phyloP scores from a whole-genome alignment of 2,329 filamentous ascomycete species.

The Didymella segeticola region DNA sequence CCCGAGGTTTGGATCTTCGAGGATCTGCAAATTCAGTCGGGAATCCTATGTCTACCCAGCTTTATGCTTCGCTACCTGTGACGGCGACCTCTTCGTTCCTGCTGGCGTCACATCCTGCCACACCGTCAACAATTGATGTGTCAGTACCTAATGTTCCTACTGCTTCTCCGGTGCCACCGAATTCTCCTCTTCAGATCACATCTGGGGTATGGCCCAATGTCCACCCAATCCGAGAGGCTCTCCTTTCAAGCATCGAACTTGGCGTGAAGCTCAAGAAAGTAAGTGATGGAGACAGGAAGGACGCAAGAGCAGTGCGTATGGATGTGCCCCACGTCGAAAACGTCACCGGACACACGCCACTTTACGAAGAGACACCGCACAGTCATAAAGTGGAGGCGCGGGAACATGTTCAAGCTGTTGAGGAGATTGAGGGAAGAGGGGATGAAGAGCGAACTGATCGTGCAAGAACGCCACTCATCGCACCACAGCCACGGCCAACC shows the following conservation, averaged over 20 bases:
- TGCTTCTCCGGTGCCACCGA: not conserved
- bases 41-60: not conserved
- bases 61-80: not conserved
- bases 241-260: slow-evolving; percentile 1
- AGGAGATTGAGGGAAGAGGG: not conserved
- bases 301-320: not conserved
- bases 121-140: not conserved
- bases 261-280: slow-evolving; percentile 8
- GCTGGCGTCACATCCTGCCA: not conserved
- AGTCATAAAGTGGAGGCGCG: slow-evolving; percentile 18
- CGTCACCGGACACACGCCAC: not conserved
- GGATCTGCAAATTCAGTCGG: not conserved
- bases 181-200: not conserved
- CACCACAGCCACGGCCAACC: not conserved
- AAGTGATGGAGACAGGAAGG: slow-evolving; percentile 1
- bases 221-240: not conserved
- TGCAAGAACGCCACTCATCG: not conserved
- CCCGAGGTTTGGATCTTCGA: not conserved
- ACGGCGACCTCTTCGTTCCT: not conserved
- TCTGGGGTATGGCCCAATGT: not conserved
- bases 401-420: slow-evolving; percentile 19
- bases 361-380: slow-evolving; percentile 18
- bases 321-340: not conserved
- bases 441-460: not conserved
- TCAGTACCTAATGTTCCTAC: not conserved